Conservation (phyloP, 139 green algal species). For the Tetraselmis striata region DNA sequence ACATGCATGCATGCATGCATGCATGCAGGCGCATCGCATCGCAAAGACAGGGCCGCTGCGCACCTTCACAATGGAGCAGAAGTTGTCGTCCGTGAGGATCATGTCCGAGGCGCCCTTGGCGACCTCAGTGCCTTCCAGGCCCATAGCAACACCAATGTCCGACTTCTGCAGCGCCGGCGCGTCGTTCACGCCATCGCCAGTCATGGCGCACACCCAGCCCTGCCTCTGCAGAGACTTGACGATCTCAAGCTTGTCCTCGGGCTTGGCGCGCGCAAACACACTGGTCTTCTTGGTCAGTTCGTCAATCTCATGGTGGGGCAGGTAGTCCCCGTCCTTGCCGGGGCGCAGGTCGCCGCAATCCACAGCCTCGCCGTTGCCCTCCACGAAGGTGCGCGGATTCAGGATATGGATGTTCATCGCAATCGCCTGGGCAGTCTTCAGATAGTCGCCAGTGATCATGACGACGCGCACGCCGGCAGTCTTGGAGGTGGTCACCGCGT, state of each 20-base stretch:
- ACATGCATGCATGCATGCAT: too few species aligned
- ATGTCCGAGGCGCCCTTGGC: constrained; percentile 77
- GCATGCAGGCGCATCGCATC: too few species aligned
- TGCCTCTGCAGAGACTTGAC: constrained; percentile 54
- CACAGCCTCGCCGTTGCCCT: constrained; percentile 48
- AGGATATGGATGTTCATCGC: constrained; percentile 55
- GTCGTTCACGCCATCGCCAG: constrained; percentile 78
- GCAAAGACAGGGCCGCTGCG: too few species aligned
- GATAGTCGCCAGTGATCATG: constrained; percentile 71
- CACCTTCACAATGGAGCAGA: constrained; percentile 79
- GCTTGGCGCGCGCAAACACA: constrained; percentile 60
- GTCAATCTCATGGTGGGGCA: constrained; percentile 28
- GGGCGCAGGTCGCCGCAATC: constrained; percentile 67
- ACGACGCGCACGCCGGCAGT: constrained; percentile 54
- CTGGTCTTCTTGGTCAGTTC: constrained; percentile 56
- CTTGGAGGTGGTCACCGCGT: constrained; percentile 58
- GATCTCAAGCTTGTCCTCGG: constrained; percentile 66
- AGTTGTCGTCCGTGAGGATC: constrained; percentile 83
- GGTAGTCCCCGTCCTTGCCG: constrained; percentile 51
- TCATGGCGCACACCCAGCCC: constrained; percentile 45
- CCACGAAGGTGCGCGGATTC: constrained; percentile 45
- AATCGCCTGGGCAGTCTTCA: constrained; percentile 44
- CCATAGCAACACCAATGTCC: constrained; percentile 77
- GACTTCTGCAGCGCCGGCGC: constrained; percentile 71
- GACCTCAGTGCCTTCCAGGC: constrained; percentile 46